These are phyloP conservation scores for Penicillium vulpinum DNA, from an alignment of 2,329 filamentous ascomycete genomes.

Conservation along the genomic window DNA sequence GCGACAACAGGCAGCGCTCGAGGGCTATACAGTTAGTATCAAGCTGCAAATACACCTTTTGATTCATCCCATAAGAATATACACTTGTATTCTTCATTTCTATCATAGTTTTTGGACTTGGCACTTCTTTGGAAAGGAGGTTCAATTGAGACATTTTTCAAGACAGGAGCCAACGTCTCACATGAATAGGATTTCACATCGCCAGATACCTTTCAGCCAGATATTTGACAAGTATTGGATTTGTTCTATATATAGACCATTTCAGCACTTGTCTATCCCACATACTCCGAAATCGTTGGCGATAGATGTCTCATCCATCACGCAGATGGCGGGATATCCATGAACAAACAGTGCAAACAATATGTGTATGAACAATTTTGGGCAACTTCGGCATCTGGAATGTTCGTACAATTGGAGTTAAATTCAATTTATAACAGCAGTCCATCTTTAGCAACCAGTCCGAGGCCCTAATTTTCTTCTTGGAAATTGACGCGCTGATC, in stretches of 20 bases:
- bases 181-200: neutral
- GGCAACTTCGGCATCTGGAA: neutral
- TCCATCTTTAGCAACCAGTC: neutral
- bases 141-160: neutral
- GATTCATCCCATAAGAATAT: too few species aligned
- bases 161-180: neutral
- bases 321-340: neutral
- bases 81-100: neutral
- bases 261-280: neutral
- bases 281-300: neutral
- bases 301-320: neutral
- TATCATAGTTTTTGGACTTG: neutral
- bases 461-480: neutral
- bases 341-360: conserved; percentile 7
- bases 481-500: neutral
- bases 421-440: neutral
- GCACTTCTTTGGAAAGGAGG: neutral
- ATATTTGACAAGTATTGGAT: neutral
- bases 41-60: neutral
- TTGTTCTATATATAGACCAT: neutral
- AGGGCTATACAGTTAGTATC: neutral
- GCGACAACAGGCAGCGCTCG: neutral
- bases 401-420: neutral
- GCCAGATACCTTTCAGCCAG: neutral
- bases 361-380: neutral